Conservation (phyloP, 208 protist genomes). For the Crithidia expoeki region DNA sequence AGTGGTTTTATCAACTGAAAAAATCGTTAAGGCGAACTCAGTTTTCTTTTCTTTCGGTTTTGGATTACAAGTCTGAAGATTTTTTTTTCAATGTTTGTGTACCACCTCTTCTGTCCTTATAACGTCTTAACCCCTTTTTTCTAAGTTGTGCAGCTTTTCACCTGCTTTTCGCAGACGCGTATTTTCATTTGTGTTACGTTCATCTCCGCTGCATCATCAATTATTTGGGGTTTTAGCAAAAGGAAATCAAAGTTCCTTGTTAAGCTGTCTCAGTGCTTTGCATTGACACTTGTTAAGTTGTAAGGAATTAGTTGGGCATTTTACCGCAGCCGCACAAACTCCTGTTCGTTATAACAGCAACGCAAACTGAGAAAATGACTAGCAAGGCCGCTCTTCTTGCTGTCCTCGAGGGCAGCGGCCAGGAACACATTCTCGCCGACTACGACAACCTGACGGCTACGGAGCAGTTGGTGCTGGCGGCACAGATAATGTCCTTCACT, state of each 20-base stretch:
- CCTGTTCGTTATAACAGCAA: conserved; percentile 9
- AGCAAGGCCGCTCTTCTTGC: conserved; percentile 32
- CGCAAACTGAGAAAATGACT: neutral
- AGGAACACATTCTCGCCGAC: conserved; percentile 52
- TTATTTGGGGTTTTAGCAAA: too few species aligned
- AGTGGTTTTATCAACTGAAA: too few species aligned
- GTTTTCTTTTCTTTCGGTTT: neutral
- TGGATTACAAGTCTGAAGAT: neutral
- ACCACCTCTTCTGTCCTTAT: neutral
- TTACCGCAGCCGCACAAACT: too few species aligned
- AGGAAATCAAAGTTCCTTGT: too few species aligned
- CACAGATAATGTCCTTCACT: conserved; percentile 34
- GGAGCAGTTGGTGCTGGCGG: conserved; percentile 29
- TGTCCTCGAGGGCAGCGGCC: conserved; percentile 36
- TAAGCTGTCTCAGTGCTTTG: too few species aligned
- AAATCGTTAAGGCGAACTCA: neutral
- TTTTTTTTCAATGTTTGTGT: neutral
- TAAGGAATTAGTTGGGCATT: too few species aligned
- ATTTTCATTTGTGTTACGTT: too few species aligned
- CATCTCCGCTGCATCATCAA: too few species aligned
- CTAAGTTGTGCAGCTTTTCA: too few species aligned
- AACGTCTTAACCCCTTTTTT: too few species aligned
- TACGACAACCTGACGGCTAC: conserved; percentile 36
- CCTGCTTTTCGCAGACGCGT: too few species aligned
- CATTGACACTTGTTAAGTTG: too few species aligned